These are phyloP conservation scores for Colletotrichum scovillei DNA, from an alignment of 2,329 filamentous ascomycete species.

Conservation along the genomic window DNA sequence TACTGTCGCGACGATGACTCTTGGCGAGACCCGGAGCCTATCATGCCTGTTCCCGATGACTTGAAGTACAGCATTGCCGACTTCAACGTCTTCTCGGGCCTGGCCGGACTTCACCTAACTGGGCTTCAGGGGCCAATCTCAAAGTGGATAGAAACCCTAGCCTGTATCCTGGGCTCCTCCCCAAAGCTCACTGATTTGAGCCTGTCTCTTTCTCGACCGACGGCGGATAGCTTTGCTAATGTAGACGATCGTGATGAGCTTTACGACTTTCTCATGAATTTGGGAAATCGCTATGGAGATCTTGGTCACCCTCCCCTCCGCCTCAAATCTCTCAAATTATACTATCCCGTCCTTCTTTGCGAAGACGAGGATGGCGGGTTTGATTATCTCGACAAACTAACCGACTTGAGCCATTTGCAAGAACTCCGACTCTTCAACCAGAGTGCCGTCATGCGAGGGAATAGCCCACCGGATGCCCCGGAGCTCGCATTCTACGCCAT, in stretches of 20 bases:
- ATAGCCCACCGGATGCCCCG: too few species aligned
- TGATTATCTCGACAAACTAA: neutral
- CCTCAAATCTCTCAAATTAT: neutral
- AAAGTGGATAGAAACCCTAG: neutral
- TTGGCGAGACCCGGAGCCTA: neutral
- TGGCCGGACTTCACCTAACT: neutral
- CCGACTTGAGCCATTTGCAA: neutral
- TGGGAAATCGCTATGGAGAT: neutral
- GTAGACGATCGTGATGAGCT: neutral
- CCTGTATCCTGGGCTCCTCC: neutral
- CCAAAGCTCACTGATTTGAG: neutral
- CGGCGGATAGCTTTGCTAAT: too few species aligned
- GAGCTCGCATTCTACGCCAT: neutral
- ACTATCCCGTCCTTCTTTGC: neutral
- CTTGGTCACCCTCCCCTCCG: neutral
- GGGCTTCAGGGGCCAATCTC: neutral
- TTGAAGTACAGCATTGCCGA: neutral
- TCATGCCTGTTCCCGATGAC: neutral
- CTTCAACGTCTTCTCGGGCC: neutral
- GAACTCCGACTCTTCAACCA: neutral
- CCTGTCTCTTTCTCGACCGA: neutral
- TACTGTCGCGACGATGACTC: neutral
- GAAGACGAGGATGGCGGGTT: neutral
- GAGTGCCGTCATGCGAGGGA: neutral
- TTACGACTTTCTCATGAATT: neutral